Evolutionary conservation across 805 yeast genomes (phyloP), one percentile per base, ranked within the genome.

Genomic region (Tetrapisispora phaffii): DNA sequence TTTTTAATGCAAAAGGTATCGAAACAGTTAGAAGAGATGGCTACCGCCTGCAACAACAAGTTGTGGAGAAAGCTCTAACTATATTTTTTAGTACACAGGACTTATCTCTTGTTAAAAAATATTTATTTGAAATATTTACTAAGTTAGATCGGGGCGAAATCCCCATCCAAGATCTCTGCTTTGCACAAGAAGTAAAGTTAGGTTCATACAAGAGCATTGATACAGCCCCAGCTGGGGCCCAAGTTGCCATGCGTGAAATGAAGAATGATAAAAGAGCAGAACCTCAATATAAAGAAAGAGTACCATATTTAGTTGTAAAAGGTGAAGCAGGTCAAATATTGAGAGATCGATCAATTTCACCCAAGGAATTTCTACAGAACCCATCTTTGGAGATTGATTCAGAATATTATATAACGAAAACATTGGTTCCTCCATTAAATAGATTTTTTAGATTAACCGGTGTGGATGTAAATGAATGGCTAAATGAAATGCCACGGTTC

Each of bases 1-100:
- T 64, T 29, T 88, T 93, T 61, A 97, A 93, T 67, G 97, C 98
- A 0, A 93, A 93, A 53, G 98, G 98, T 1, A 88, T 87, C 12
- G 98, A 93, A 58, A 93, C 97, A 0, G 85, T 93, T 0, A 66
- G 98, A 50, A 68, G 98, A 50, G 98, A 93, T 63, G 97, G 97
- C 0, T 83, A 89, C 22, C 95, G 95, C 0, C 95, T 96, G 0
- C 94, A 85, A 51, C 94, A 80, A 63, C 80, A 81, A 52, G 79
- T 93, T 17, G 80, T 85, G 26, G 94, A 86, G 49, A 76, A 78
- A 47, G 65, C 83, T 0, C 63, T 93, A 4, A 67, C 83, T 31
- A 69, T 77, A 0, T 62, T 93, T 2, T 93, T 93, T 59, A 84
- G 81, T 12, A 75, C 89, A 0, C 65, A 71, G 23, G 86, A 90